Conservation (phyloP, 495 filamentous ascomycete genomes). For the Jackrogersella multiformis region DNA sequence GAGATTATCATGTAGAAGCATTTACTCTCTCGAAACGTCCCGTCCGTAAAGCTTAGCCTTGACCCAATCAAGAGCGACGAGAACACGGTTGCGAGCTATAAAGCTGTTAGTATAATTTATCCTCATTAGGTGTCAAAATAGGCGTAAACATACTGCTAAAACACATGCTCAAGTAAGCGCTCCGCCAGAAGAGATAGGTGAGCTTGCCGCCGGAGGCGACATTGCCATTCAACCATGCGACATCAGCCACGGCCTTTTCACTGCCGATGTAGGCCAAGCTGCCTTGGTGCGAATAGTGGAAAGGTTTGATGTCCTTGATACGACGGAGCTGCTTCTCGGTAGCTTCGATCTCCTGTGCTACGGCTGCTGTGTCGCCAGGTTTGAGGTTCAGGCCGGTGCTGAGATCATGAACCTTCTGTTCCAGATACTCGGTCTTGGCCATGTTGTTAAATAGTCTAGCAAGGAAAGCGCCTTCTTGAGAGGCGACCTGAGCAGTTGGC, state of each 20-base stretch:
- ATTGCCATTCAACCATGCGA: slow-evolving; percentile 97
- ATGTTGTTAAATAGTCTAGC: slow-evolving; percentile 97
- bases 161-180: slow-evolving; percentile 99
- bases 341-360: slow-evolving; percentile 80
- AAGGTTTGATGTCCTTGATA: slow-evolving; percentile 93
- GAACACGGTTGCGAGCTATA: slow-evolving; percentile 84
- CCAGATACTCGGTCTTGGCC: slow-evolving; percentile 86
- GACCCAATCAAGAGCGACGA: slow-evolving; percentile 93
- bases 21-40: slow-evolving; percentile 92
- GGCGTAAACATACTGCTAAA: slow-evolving; percentile 82
- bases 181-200: slow-evolving; percentile 94
- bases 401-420: slow-evolving; percentile 73
- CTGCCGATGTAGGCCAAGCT: slow-evolving; percentile 97
- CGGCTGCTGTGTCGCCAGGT: slow-evolving; percentile 66
- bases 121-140: slow-evolving; percentile 8
- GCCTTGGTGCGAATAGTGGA: slow-evolving; percentile 98
- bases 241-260: slow-evolving; percentile 96
- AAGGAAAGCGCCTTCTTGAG: slow-evolving; percentile 95
- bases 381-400: slow-evolving; percentile 60
- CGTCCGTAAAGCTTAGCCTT: slow-evolving; percentile 96
- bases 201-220: slow-evolving; percentile 83
- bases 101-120: slow-evolving; percentile 29
- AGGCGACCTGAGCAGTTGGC: slow-evolving; percentile 94
- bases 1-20: slow-evolving; percentile 5
- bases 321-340: slow-evolving; percentile 85